These are phyloP conservation scores for Butyriboletus loyo DNA, from an alignment of 768 basidiomycete genomes.

Conservation along the genomic window DNA sequence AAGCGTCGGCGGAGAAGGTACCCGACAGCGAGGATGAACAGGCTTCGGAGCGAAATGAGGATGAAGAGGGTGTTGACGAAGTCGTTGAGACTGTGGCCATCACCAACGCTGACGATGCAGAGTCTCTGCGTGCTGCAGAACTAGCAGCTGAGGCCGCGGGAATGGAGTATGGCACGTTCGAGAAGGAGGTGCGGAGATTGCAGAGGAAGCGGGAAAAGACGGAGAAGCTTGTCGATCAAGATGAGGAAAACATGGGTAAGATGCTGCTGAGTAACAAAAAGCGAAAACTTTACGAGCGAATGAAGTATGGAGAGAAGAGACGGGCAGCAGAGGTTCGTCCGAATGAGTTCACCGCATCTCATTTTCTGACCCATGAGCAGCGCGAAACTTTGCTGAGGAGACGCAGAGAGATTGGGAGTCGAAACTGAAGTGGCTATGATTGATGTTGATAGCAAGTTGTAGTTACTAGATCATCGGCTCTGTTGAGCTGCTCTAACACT, in stretches of 20 bases:
- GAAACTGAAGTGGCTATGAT: conserved; percentile 7
- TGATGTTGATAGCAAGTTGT: not conserved
- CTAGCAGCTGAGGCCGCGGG: conserved; percentile 89
- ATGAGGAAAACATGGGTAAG: conserved; percentile 88
- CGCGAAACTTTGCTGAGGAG: conserved; percentile 58
- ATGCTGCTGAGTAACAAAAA: conserved; percentile 98
- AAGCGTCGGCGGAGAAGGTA: conserved; percentile 30
- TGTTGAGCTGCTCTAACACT: no score
- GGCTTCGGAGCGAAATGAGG: conserved; percentile 17
- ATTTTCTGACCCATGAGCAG: conserved; percentile 36
- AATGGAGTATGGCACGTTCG: conserved; percentile 74
- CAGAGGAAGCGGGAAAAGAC: conserved; percentile 38
- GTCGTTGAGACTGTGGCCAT: conserved; percentile 30
- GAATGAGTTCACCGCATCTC: not conserved
- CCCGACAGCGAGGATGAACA: conserved; percentile 29
- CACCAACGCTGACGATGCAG: conserved; percentile 49
- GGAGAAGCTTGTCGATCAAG: conserved; percentile 35
- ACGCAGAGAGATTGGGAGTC: conserved; percentile 51
- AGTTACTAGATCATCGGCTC: not conserved
- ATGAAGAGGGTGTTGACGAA: conserved; percentile 29
- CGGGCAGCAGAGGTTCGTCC: conserved; percentile 71
- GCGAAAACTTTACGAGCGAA: conserved; percentile 88
- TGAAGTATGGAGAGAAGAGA: conserved; percentile 83
- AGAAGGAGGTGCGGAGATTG: conserved; percentile 67
- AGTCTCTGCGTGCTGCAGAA: conserved; percentile 80